Base-by-base conservation (phyloP, 2,329 filamentous ascomycete species). In the Penicillium sp. region DNA sequence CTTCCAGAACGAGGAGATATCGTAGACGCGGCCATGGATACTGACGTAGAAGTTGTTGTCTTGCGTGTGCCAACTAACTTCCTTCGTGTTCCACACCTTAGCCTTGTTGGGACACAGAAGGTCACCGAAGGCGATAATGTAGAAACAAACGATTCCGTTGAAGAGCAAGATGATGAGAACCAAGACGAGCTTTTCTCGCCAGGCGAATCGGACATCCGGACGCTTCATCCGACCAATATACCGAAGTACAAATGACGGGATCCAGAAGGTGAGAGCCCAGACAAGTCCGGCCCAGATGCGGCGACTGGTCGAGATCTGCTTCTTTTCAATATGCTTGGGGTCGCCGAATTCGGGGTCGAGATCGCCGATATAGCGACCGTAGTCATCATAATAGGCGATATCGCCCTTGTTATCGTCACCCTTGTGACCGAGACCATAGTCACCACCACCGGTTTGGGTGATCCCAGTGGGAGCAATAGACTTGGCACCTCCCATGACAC, bases 171-270 rank as follows among this genome's bases (percentile, higher is more conserved):
- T 98, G 54, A 96, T 69, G 59, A 90, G 81, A 49, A 93, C 87
- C 11, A 99, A 81, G 0, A 95, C 89, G 11, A 99, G 54, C 78
- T 99, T 99, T 72, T 99, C 95, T 76, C 95, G 86, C 95, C 95
- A 99, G 0, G 95, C 95, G 86, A 97, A 90, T 28, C 95, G 90
- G 8, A 99, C 92, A 78, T 99, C 95, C 1, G 93, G 95, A 57
- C 95, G 88, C 79, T 96, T 96, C 95, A 99, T 99, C 22, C 94
- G 90, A 35, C 95, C 95, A 59, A 98, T 71, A 60, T 83, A 89
- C n/a, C 85, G 85, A 15, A 99, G 86, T 2, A 90, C 66, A 50
- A 91, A 90, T 0, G 94, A 98, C 0, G 95, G 95, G 66, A 97
- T 95, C 90, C 91, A 98, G 74, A 92, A 98, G 0, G 95, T 99